These are phyloP conservation scores for Helotiales sp. DNA, from an alignment of 2,329 filamentous ascomycete genomes.

Conservation along the genomic window DNA sequence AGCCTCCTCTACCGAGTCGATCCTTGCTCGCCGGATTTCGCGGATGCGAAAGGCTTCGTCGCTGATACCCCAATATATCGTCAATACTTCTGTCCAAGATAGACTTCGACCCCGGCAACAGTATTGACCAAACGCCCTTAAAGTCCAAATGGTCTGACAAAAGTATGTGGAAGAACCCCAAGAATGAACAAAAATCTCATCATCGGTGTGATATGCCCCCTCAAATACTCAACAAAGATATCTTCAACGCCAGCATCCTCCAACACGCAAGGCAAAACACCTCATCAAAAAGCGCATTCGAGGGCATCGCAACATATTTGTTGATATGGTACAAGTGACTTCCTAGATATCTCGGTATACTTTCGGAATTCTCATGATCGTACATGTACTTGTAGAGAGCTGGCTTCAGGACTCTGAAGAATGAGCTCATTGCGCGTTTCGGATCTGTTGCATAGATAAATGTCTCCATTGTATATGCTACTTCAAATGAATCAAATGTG, in stretches of 20 bases:
- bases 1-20: no score
- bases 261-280: constrained; percentile 49
- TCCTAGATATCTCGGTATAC: constrained; percentile 39
- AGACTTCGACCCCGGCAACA: not conserved
- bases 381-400: constrained; percentile 56
- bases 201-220: not conserved
- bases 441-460: constrained; percentile 58
- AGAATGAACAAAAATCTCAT: not conserved
- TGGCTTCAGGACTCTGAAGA: constrained; percentile 53
- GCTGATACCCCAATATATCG: not conserved
- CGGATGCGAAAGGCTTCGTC: no score
- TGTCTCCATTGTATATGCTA: constrained; percentile 61
- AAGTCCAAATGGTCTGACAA: not conserved
- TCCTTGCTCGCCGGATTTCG: no score
- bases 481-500: constrained; percentile 54
- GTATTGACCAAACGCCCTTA: not conserved
- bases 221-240: not conserved
- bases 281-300: constrained; percentile 48
- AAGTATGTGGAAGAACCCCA: not conserved
- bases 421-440: constrained; percentile 49
- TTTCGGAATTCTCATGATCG: constrained; percentile 45
- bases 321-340: constrained; percentile 47
- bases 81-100: not conserved
- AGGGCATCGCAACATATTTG: constrained; percentile 52
- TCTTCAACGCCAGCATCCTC: constrained; percentile 29